Evolutionary conservation across 345 rosid species (phyloP).

Genomic region (Turnera subulata): DNA sequence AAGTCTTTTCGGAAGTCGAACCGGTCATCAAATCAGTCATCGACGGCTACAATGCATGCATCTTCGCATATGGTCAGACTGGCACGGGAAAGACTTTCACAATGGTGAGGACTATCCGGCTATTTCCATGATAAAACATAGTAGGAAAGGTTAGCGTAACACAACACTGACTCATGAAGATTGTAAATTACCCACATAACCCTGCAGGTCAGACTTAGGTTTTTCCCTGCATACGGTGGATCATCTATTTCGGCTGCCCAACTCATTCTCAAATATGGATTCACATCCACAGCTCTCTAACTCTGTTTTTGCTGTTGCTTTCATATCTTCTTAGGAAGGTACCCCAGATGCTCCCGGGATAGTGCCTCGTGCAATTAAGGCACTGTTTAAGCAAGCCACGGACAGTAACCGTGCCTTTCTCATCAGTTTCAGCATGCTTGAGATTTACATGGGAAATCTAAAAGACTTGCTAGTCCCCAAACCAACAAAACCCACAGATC

Average conservation of each 20-base stretch:
- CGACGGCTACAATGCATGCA: constrained; percentile 83
- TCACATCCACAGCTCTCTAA: constrained; percentile 4
- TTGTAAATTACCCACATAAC: not conserved
- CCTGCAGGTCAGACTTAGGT: too few species aligned
- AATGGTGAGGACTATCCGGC: too few species aligned
- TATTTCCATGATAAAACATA: too few species aligned
- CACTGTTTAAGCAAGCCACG: constrained; percentile 50
- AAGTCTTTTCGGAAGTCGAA: constrained; percentile 73
- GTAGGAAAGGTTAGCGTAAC: too few species aligned
- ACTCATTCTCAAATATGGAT: not conserved
- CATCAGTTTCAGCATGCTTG: constrained; percentile 76
- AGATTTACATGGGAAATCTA: constrained; percentile 79
- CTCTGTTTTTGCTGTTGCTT: not conserved
- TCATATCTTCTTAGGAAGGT: constrained; percentile 52
- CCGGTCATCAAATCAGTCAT: constrained; percentile 70
- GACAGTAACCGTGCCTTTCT: constrained; percentile 48
- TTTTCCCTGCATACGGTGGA: not conserved
- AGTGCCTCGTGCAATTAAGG: constrained; percentile 57
- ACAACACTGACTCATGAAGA: too few species aligned
- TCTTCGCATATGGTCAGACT: constrained; percentile 82
- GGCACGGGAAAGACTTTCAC: constrained; percentile 84
- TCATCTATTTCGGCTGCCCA: not conserved
- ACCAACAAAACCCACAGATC: constrained; percentile 42
- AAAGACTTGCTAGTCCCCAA: constrained; percentile 64
- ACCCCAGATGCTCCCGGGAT: constrained; percentile 52